Evolutionary conservation across 2,329 filamentous ascomycete genomes (phyloP).

Genomic region (Colletotrichum ledebouriae): DNA sequence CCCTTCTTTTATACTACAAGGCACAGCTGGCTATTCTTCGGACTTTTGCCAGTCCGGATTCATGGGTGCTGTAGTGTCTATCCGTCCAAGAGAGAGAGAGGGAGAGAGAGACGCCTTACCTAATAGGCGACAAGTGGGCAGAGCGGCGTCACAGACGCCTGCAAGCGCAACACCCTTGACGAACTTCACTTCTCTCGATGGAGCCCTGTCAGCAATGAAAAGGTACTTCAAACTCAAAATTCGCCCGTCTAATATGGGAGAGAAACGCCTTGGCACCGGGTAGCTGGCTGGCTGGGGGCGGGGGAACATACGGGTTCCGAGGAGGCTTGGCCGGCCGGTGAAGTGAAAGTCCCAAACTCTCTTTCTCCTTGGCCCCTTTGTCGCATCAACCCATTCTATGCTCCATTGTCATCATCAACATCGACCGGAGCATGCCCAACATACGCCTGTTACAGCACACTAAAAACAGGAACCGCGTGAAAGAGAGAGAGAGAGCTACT

Average conservation of each 20-base stretch:
- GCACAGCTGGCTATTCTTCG: slow-evolving; percentile 7
- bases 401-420: too few species aligned
- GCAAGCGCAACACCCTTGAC: too few species aligned
- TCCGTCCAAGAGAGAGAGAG: too few species aligned
- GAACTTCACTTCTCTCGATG: background rate
- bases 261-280: slow-evolving; percentile 14
- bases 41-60: background rate
- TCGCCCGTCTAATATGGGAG: background rate
- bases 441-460: too few species aligned
- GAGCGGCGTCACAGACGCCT: slow-evolving; percentile 16
- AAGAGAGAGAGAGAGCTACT: background rate
- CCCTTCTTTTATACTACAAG: slow-evolving; percentile 1
- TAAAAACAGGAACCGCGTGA: background rate
- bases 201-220: slow-evolving; percentile 5
- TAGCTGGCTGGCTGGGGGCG: background rate
- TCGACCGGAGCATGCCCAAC: too few species aligned
- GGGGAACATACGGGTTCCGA: background rate
- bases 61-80: background rate
- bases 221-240: slow-evolving; percentile 20
- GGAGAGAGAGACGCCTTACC: slow-evolving; percentile 6
- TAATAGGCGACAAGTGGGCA: background rate
- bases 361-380: too few species aligned
- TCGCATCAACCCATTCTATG: too few species aligned
- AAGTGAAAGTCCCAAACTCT: background rate
- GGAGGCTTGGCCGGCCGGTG: slow-evolving; percentile 17